Evolutionary conservation across 2,329 filamentous ascomycete genomes (phyloP), one percentile per base, ranked within the genome.

Genomic region (Trichoderma sp.): DNA sequence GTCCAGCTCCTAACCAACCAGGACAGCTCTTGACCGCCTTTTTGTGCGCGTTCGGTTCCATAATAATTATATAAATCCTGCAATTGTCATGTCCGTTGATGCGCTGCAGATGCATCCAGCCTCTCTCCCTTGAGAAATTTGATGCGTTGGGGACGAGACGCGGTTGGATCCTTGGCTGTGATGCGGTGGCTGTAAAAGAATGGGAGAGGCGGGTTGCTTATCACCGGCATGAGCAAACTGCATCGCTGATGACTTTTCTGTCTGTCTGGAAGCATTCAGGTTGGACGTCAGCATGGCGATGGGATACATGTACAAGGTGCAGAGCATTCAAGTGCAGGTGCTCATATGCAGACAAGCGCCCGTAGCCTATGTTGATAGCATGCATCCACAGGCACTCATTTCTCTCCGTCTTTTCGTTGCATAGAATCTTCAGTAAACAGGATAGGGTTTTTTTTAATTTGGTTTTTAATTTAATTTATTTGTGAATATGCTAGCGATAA

Each of bases 1-100:
- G 31, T 35, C 29, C 59, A 35, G 18, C 16, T 21, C 16, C 18
- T n/a, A 50, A 8, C 38, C 64, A 67, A 59, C 12, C 50, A 41
- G 24, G 18, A 71, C 16, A 27, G 24, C 33, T 63, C 59, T 62
- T 71, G 53, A 71, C 67, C 67, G 67, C 67, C 24, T 71, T 71
- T 56, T 59, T 62, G 59, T 56, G 53, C 56, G 31, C 21, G 16
- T 59, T 4, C 50, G 50, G 50, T n/a, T 29, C 31, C 67, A 29
- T 71, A 38, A 24, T 41, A 60, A 9, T 18, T 29, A 29, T 71
- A 21, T 27, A 24, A 71, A 60, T 38, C 24, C 21, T 41, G 50
- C 66, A 69, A 45, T 16, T n/a, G 7, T 33, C 66, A 60, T 38
- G 67, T 24, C 24, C 31, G 33, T 71, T 21, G 53, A 62, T 71